These are phyloP conservation scores for Metarhizium anisopliae DNA, from an alignment of 2,329 filamentous ascomycete species.

Conservation along the genomic window DNA sequence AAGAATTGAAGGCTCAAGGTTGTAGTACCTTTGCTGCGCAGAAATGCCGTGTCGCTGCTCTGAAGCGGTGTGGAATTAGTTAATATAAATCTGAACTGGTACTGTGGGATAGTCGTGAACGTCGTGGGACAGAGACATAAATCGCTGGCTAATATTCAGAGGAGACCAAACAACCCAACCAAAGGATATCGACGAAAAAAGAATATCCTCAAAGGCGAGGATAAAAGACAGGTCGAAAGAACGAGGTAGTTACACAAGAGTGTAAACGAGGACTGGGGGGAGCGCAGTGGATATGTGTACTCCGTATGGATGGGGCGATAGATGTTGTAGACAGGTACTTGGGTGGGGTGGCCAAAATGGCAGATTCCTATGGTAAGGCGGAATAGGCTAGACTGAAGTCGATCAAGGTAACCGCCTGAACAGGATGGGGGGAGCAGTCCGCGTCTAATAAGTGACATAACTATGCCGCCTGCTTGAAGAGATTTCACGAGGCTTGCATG, in stretches of 20 bases:
- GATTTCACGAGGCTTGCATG: constrained; percentile 3
- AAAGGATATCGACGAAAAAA: neutral
- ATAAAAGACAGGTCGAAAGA: neutral
- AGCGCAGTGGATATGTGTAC: neutral
- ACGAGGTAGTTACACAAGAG: constrained; percentile 1
- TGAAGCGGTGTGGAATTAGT: neutral
- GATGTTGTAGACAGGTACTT: neutral
- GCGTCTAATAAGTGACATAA: constrained; percentile 9
- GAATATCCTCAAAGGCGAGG: neutral
- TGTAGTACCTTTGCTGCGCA: neutral
- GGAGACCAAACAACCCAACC: neutral
- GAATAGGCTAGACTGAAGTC: constrained; percentile 1
- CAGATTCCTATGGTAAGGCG: neutral
- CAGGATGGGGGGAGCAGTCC: constrained; percentile 1
- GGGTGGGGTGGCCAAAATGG: neutral
- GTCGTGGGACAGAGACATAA: neutral
- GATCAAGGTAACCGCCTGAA: neutral
- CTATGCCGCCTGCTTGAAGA: constrained; percentile 3
- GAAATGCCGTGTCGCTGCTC: neutral
- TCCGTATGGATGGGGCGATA: neutral
- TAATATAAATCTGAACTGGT: neutral
- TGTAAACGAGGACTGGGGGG: neutral
- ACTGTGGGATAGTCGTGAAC: neutral
- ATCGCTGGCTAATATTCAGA: neutral
- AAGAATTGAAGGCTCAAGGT: neutral